phyloP scores from a whole-genome alignment of 768 basidiomycete genomes.

The Daedaleopsis sinensis region DNA sequence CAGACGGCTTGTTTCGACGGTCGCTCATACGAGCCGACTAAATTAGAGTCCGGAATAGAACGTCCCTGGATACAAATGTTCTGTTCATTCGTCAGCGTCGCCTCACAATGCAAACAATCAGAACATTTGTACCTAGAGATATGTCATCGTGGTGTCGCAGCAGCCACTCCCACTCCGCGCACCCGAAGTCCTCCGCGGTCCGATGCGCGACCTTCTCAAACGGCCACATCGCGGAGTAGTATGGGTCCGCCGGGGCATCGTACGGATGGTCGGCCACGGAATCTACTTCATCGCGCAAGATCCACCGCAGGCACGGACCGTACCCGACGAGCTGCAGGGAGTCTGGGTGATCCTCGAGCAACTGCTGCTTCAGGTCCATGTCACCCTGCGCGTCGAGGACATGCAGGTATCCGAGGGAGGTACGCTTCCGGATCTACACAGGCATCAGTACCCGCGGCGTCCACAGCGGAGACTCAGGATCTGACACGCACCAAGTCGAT shows the following conservation, averaged over 20 bases:
- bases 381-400: conserved; percentile 1
- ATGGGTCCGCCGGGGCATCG: background rate
- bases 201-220: conserved; percentile 11
- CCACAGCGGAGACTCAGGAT: too few relatives aligned
- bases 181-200: conserved; percentile 15
- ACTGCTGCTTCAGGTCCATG: conserved; percentile 6
- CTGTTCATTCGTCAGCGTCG: background rate
- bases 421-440: conserved; percentile 2
- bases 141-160: background rate
- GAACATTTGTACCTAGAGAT: background rate
- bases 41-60: too few relatives aligned
- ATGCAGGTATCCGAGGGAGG: background rate
- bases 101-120: background rate
- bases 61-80: background rate
- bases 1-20: too few relatives aligned
- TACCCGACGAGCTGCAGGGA: conserved; percentile 16
- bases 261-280: background rate
- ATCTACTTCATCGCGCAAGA: background rate
- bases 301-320: conserved; percentile 6
- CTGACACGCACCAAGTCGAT: conserved; percentile 1
- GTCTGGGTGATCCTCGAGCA: conserved; percentile 14
- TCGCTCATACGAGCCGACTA: too few relatives aligned
- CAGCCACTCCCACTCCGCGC: conserved; percentile 23
- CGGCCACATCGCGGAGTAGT: conserved; percentile 9
- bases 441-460: background rate